A percentile compares a stretch with the other conserved stretches of the same genome.
Evolutionary conservation across 306 rosid genomes (phyloP).

Genomic region (Geum urbanum): DNA sequence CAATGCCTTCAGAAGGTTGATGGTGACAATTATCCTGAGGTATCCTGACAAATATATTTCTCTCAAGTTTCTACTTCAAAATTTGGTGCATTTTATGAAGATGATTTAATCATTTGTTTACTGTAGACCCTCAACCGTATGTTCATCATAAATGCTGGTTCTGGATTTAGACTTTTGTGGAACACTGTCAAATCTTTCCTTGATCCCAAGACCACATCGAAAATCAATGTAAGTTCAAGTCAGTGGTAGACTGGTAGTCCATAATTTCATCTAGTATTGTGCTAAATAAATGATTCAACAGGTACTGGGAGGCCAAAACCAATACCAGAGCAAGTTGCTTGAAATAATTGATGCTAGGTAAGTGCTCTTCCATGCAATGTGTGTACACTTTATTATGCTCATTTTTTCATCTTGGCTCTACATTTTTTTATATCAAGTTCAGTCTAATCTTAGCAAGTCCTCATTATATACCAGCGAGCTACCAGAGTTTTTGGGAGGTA

Average conservation of each 20-base stretch:
- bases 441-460: not conserved
- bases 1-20: conserved; percentile 86
- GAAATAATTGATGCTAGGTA: conserved; percentile 83
- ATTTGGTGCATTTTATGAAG: conserved; percentile 5
- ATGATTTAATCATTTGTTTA: conserved; percentile 19
- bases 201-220: conserved; percentile 84
- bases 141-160: conserved; percentile 98
- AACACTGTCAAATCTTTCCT: conserved; percentile 83
- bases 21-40: conserved; percentile 98
- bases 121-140: conserved; percentile 72
- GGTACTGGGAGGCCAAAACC: conserved; percentile 65
- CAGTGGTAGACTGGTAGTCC: not conserved
- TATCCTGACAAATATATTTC: conserved; percentile 22
- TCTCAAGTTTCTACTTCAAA: conserved; percentile 5
- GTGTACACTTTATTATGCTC: not conserved
- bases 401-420: not conserved
- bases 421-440: conserved; percentile 2
- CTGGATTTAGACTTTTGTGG: conserved; percentile 93
- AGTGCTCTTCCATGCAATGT: not conserved
- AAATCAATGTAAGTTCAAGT: conserved; percentile 59
- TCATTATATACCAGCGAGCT: conserved; percentile 58
- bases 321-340: conserved; percentile 91
- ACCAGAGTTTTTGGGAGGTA: conserved; percentile 90
- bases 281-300: conserved; percentile 34
- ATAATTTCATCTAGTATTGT: conserved; percentile 11